phyloP scores from a whole-genome alignment of 768 basidiomycete species.

The Botryobasidium botryosum region DNA sequence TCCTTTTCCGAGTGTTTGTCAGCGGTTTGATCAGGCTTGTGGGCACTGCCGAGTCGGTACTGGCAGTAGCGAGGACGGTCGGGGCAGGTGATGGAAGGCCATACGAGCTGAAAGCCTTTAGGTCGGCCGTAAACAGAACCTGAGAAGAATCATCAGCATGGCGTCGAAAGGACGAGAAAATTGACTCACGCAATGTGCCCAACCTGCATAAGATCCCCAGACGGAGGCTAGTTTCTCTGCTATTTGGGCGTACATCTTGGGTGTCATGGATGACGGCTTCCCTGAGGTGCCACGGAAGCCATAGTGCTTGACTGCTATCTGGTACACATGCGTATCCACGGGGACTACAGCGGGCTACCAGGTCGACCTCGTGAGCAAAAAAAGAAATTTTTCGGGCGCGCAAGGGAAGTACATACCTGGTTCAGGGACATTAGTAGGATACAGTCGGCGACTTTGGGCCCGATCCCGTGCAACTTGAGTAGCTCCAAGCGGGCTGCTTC shows the following conservation, averaged over 20 bases:
- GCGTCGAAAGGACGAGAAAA: background rate
- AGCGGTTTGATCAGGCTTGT: too few species aligned
- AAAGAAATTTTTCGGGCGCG: background rate
- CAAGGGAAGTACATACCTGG: slow-evolving; percentile 35
- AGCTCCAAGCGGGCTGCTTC: slow-evolving; percentile 54
- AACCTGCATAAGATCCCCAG: slow-evolving; percentile 81
- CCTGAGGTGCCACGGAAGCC: slow-evolving; percentile 32
- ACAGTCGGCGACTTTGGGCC: slow-evolving; percentile 94
- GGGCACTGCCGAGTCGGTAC: too few species aligned
- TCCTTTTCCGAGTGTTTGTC: too few species aligned
- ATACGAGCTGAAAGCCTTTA: slow-evolving; percentile 47
- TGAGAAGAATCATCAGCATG: slow-evolving; percentile 15
- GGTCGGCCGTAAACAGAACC: slow-evolving; percentile 62
- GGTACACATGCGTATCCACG: slow-evolving; percentile 89
- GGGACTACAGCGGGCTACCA: slow-evolving; percentile 41
- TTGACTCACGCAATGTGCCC: slow-evolving; percentile 63
- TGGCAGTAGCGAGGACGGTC: too few species aligned
- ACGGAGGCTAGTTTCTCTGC: slow-evolving; percentile 37
- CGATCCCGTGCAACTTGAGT: slow-evolving; percentile 75
- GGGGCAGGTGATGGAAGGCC: slow-evolving; percentile 25
- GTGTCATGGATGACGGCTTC: slow-evolving; percentile 33
- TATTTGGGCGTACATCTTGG: slow-evolving; percentile 60
- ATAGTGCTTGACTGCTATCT: slow-evolving; percentile 71
- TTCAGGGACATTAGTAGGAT: slow-evolving; percentile 82
- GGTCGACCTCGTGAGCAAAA: slow-evolving; percentile 4